Evolutionary conservation across 2,329 filamentous ascomycete species (phyloP).

Genomic region (Clonostachys rosea): DNA sequence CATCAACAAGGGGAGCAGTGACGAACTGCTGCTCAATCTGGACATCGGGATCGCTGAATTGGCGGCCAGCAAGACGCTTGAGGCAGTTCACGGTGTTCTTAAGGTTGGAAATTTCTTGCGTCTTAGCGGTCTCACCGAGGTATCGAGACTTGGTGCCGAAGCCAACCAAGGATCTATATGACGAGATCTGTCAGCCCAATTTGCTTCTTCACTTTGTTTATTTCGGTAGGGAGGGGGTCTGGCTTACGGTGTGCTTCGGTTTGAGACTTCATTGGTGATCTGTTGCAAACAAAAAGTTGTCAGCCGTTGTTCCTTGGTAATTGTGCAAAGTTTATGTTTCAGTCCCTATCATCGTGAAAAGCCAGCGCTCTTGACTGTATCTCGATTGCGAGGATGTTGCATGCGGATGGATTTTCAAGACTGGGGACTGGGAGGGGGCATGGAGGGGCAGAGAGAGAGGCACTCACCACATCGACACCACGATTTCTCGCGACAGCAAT

Average conservation of each 20-base stretch:
- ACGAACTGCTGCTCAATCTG: constrained; percentile 89
- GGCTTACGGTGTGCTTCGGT: constrained; percentile 94
- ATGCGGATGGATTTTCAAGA: not conserved
- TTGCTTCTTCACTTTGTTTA: not conserved
- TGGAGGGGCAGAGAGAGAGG: constrained; percentile 3
- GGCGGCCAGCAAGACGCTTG: constrained; percentile 87
- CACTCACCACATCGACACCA: constrained; percentile 95
- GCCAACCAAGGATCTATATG: constrained; percentile 76
- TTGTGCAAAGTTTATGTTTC: too few species aligned
- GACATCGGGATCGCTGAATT: constrained; percentile 85
- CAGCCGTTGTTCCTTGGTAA: not conserved
- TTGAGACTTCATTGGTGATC: constrained; percentile 99
- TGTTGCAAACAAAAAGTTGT: constrained; percentile 26
- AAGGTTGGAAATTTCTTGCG: constrained; percentile 97
- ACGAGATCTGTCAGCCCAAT: too few species aligned
- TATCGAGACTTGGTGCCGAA: constrained; percentile 94
- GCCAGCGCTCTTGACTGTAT: too few species aligned
- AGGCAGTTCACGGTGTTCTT: constrained; percentile 96
- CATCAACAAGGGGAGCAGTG: constrained; percentile 79
- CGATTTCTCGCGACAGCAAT: constrained; percentile 97
- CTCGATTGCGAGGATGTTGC: too few species aligned
- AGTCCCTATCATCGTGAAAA: too few species aligned
- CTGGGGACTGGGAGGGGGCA: constrained; percentile 1
- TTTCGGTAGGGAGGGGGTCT: not conserved
- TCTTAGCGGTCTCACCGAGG: constrained; percentile 93